Base-by-base conservation (phyloP, 1,139 yeast genomes). In the Geotrichum carabidarum region DNA sequence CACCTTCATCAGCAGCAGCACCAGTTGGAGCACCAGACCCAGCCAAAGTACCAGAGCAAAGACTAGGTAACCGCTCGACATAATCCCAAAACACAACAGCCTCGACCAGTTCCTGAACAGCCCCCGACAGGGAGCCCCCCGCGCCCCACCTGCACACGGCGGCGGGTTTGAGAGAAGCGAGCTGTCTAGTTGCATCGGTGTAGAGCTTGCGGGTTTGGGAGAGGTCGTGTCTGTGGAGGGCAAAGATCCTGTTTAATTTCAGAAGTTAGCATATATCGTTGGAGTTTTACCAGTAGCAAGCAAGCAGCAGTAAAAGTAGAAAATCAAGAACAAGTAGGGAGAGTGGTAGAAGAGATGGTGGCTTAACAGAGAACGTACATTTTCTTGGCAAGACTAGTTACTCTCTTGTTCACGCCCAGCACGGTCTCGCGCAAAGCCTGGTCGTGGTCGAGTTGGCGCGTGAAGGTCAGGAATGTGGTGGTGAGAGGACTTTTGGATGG, bases 361-460 rank as follows among this genome's bases (percentile, higher is more conserved):
- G 40, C 7, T 37, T 4, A 4, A n/a, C n/a, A n/a, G n/a, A 8
- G n/a, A 8, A 8, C 44, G 2, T 54, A 61, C 59, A 73, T 61
- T 61, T 74, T 74, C 57, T 74, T 74, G 50, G 77, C 71, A 51
- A 65, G 62, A 2, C 74, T 65, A 22, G 75, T 74, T 54, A 74
- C 69, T 53, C 72, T 77, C 48, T 77, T 63, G 50, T 74, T 69
- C 2, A 68, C 62, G 51, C 74, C 63, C 32, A 74, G 73, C n/a
- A 74, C 68, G 18, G 64, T 59, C 54, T 73, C 76, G 42, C 78
- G 64, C 43, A 70, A 72, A 45, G 67, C 71, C 51, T 74, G 77
- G 48, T 62, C 53, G n/a, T 46, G 57, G 31, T 63, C 64, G n/a
- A 64, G 59, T n/a, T 52, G 43, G 6, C 15, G 36, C 8, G 18